These are phyloP conservation scores for Keithomyces neogunnii DNA, from an alignment of 2,329 filamentous ascomycete genomes.

Conservation along the genomic window DNA sequence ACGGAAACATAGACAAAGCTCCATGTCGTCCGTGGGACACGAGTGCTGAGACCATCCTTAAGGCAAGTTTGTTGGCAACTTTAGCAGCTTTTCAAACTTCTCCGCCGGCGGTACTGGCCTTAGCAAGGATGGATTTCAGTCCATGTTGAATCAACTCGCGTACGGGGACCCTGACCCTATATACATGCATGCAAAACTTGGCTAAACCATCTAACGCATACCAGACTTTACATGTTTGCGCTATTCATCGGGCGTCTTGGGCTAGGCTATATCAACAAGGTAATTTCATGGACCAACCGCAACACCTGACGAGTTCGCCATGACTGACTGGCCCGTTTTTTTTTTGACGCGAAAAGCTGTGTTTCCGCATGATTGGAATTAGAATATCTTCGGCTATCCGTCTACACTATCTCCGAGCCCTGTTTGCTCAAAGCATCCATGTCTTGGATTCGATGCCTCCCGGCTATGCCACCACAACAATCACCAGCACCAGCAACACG, in stretches of 20 bases:
- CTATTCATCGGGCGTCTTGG: constrained; percentile 60
- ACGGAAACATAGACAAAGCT: background rate
- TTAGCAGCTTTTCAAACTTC: constrained; percentile 32
- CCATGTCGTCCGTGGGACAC: background rate
- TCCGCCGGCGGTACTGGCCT: constrained; percentile 20
- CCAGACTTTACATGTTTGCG: constrained; percentile 58
- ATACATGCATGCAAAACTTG: too few species aligned
- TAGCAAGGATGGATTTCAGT: constrained; percentile 28
- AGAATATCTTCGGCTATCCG: constrained; percentile 53
- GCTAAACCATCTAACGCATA: too few species aligned
- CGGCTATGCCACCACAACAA: constrained; percentile 53
- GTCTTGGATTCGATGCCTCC: constrained; percentile 58
- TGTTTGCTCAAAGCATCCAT: constrained; percentile 58
- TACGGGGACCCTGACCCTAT: constrained; percentile 16
- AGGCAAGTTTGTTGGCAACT: constrained; percentile 39
- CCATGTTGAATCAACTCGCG: constrained; percentile 35
- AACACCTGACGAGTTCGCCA: background rate
- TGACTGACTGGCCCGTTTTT: background rate
- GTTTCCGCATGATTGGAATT: constrained; percentile 53
- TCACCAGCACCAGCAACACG: constrained; percentile 55
- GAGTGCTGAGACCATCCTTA: constrained; percentile 1
- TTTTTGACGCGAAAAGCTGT: constrained; percentile 30
- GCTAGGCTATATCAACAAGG: constrained; percentile 54
- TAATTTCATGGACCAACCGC: constrained; percentile 9
- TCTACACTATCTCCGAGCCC: constrained; percentile 53